A percentile compares a stretch with the other conserved stretches of the same genome.
Conservation (phyloP, 2,329 filamentous ascomycete species). For the Trichoderma sp. region DNA sequence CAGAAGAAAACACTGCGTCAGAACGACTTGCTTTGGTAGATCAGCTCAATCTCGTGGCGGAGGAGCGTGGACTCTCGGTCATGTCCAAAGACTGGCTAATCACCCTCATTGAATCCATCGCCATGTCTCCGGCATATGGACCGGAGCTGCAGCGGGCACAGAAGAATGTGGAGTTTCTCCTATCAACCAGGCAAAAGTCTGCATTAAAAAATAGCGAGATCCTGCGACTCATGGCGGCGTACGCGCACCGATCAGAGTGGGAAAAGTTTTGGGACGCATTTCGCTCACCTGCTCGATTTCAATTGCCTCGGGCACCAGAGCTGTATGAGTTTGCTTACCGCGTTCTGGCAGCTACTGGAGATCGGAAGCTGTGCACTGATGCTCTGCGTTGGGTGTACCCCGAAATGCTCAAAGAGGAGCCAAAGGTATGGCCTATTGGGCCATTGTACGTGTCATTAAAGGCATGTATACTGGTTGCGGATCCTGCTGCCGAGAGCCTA, state of each 20-base stretch:
- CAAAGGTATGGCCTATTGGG: constrained; percentile 44
- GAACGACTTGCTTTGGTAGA: constrained; percentile 41
- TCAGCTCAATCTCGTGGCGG: constrained; percentile 43
- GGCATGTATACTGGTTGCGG: constrained; percentile 53
- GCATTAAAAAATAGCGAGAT: constrained; percentile 41
- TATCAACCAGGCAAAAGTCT: constrained; percentile 35
- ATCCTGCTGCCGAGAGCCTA: constrained; percentile 46
- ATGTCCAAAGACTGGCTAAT: constrained; percentile 49
- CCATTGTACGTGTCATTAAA: constrained; percentile 48
- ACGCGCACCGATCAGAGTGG: constrained; percentile 50
- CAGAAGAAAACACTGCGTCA: constrained; percentile 25
- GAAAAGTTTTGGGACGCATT: constrained; percentile 60
- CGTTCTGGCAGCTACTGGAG: constrained; percentile 43
- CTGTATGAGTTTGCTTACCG: constrained; percentile 57
- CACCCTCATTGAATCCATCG: constrained; percentile 42
- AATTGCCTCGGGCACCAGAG: constrained; percentile 44
- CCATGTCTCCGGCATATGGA: constrained; percentile 32
- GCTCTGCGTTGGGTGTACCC: constrained; percentile 53
- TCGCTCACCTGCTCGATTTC: constrained; percentile 51
- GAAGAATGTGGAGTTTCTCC: constrained; percentile 44
- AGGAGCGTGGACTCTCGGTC: constrained; percentile 44
- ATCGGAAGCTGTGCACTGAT: constrained; percentile 44
- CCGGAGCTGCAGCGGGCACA: constrained; percentile 39
- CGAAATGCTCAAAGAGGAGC: constrained; percentile 57
- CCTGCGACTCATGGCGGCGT: constrained; percentile 43